Percentiles rank a stretch among this genome's conserved stretches.
phyloP scores from a whole-genome alignment of 257 asterid genomes.

The Solanum etuberosum region DNA sequence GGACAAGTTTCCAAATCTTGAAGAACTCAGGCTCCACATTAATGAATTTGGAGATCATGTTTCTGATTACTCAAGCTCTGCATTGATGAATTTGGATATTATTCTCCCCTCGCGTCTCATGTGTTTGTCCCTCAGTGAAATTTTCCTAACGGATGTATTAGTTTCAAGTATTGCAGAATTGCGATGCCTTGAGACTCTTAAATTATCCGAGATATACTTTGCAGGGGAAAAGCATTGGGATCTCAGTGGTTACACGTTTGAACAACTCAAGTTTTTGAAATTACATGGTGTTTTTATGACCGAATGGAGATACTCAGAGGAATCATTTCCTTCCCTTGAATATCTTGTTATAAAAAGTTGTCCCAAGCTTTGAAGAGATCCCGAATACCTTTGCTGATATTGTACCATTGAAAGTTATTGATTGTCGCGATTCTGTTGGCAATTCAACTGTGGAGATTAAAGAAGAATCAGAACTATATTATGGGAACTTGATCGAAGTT shows the following conservation, averaged over 20 bases:
- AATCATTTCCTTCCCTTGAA: accelerated
- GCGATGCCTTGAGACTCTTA: background rate
- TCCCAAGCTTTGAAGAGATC: background rate
- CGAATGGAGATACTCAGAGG: background rate
- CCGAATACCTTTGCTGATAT: accelerated
- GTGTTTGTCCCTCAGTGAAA: background rate
- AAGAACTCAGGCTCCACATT: too few relatives aligned
- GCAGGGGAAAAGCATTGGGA: background rate
- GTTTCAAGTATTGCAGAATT: background rate
- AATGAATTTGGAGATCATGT: too few relatives aligned
- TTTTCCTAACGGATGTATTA: background rate
- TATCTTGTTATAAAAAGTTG: background rate
- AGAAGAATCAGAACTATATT: accelerated
- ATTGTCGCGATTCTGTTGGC: too few relatives aligned
- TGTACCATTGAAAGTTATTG: accelerated
- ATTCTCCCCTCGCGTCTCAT: background rate
- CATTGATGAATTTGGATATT: background rate
- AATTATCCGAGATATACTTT: background rate
- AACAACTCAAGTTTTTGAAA: background rate
- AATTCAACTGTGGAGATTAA: too few relatives aligned
- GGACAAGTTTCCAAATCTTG: too few relatives aligned
- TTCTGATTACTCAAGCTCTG: too few relatives aligned
- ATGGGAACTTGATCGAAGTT: accelerated
- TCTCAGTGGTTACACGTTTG: background rate
- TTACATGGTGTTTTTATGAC: background rate